Evolutionary conservation across 1,284 basidiomycete species (phyloP), one percentile per base, ranked within the genome.

Genomic region (Fomes fomentarius): DNA sequence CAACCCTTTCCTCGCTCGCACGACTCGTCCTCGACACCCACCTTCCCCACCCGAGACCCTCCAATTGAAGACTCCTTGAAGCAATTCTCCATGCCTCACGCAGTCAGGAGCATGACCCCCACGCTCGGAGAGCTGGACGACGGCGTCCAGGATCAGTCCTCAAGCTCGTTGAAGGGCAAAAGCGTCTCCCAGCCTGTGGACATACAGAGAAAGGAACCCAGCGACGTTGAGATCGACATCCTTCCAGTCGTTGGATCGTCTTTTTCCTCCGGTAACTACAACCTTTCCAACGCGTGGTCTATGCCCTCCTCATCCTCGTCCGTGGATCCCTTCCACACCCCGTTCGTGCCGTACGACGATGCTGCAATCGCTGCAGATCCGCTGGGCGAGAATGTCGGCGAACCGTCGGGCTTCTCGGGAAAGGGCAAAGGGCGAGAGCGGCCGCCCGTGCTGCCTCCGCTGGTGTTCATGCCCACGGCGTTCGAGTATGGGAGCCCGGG

Each of bases 401-500:
- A 30, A 35, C 60, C 63, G 61, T 40, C 57, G 30, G 26, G 43
- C 35, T 61, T 63, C 63, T 45, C 60, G 33, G 66, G 61, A 37
- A 74, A 74, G 58, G 87, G 84, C 56, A 89, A 88, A 67, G 79
- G 71, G 54, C 81, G 70, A 64, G 87, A 87, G 58, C 67, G 70
- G 28, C 79, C 84, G 37, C 84, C 86, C 54, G 76, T 76, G 62
- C 76, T 89, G 53, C 84, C 87, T 52, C 85, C 87, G 56, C 72
- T 89, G 57, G 74, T 76, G 30, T 83, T 90, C 64, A 74, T 79
- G 42, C 74, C 80, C 34, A 73, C 84, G 31, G 73, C 74, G 46
- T 75, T 87, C 57, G 73, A 72, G 39, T 80, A 76, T 59, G 70
- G 66, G 35, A 68, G 73, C 46, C 63, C 75, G 42, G 71, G 72